These are phyloP conservation scores for Collariella sp. DNA, from an alignment of 495 filamentous ascomycete species.

Conservation along the genomic window DNA sequence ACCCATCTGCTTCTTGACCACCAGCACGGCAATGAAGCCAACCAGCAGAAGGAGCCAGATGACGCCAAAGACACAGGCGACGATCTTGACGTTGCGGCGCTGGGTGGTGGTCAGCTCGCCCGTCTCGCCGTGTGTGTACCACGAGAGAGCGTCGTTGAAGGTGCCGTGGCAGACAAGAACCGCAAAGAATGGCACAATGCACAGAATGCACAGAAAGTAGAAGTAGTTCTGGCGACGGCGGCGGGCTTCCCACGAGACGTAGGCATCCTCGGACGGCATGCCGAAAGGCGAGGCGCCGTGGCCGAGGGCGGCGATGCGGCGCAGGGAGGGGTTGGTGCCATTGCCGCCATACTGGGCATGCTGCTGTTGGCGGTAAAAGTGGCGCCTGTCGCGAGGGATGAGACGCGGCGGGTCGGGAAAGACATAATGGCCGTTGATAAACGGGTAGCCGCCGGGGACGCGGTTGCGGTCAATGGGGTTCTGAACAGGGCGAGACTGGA, in stretches of 20 bases:
- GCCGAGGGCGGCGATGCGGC: slow-evolving; percentile 8
- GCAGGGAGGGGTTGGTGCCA: slow-evolving; percentile 3
- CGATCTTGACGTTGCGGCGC: slow-evolving; percentile 18
- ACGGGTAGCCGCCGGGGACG: not conserved
- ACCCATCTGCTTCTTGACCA: not conserved
- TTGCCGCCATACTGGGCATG: not conserved
- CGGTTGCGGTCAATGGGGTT: not conserved
- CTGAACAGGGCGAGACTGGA: not conserved
- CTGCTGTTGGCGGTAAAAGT: not conserved
- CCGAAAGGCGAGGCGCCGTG: slow-evolving; percentile 4
- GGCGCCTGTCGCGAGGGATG: not conserved
- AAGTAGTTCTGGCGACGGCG: slow-evolving; percentile 23
- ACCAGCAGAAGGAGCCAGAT: slow-evolving; percentile 15
- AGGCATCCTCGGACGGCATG: slow-evolving; percentile 15
- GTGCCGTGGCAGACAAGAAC: slow-evolving; percentile 22
- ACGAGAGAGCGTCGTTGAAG: slow-evolving; percentile 22
- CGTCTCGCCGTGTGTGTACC: slow-evolving; percentile 31
- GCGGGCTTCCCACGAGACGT: slow-evolving; percentile 22
- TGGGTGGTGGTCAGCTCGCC: slow-evolving; percentile 21
- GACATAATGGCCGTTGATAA: not conserved
- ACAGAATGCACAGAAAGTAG: slow-evolving; percentile 20
- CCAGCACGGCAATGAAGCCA: slow-evolving; percentile 1
- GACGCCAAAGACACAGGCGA: slow-evolving; percentile 13
- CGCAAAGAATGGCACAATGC: slow-evolving; percentile 29
- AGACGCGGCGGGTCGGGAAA: not conserved